These are phyloP conservation scores for Stephania yunnanensis DNA, from an alignment of 164 flowering plant genomes.

Conservation along the genomic window DNA sequence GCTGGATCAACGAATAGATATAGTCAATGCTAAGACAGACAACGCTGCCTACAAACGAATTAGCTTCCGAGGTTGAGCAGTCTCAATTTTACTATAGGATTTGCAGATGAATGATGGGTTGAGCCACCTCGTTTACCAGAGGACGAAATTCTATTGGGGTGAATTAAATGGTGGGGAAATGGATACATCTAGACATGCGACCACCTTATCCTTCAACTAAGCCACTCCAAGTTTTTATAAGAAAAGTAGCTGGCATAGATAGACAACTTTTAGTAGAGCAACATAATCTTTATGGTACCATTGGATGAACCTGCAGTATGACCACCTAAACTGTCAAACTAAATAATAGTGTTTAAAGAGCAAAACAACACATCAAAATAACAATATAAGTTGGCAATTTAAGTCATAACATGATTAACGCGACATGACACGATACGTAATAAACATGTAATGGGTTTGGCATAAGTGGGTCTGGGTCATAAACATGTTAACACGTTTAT, in stretches of 20 bases:
- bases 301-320: constrained; percentile 5
- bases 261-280: not conserved
- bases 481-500: no score
- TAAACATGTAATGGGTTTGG: no score
- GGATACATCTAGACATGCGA: not conserved
- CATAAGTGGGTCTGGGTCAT: no score
- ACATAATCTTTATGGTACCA: not conserved
- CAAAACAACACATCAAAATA: not conserved
- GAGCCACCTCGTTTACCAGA: no score
- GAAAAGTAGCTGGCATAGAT: not conserved
- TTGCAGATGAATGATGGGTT: no score
- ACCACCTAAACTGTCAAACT: not conserved
- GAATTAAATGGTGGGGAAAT: no score
- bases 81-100: no score
- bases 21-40: not conserved
- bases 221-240: not conserved
- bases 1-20: not conserved
- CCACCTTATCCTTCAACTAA: not conserved
- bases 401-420: no score
- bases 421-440: no score
- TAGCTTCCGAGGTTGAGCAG: no score
- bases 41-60: no score
- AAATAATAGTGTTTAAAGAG: not conserved
- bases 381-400: not conserved
- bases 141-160: no score